Evolutionary conservation across 108 stramenopile genomes (phyloP).

Genomic region (Skeletonema potamos): DNA sequence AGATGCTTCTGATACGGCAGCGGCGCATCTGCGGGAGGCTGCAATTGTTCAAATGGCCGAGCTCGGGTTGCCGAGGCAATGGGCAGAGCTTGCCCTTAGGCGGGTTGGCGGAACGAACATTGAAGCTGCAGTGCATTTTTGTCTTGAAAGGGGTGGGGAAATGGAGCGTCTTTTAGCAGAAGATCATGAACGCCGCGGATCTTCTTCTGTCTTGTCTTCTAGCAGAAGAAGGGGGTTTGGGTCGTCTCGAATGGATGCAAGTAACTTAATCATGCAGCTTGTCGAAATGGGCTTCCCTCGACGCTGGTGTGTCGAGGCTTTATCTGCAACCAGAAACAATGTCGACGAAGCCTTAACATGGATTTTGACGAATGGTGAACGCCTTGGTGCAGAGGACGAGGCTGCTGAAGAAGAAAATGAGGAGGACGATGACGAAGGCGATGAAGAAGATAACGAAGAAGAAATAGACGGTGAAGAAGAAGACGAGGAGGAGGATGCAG

Average conservation of each 20-base stretch:
- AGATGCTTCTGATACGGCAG: slow-evolving; percentile 45
- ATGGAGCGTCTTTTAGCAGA: slow-evolving; percentile 91
- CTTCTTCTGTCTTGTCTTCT: slow-evolving; percentile 29
- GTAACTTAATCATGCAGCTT: slow-evolving; percentile 80
- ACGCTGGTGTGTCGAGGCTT: slow-evolving; percentile 90
- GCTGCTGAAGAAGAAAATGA: slow-evolving; percentile 71
- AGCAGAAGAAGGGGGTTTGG: slow-evolving; percentile 50
- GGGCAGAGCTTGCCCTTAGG: slow-evolving; percentile 87
- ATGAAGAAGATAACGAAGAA: slow-evolving; percentile 41
- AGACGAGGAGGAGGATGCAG: slow-evolving; percentile 36
- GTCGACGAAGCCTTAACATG: slow-evolving; percentile 96
- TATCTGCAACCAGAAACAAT: slow-evolving; percentile 89
- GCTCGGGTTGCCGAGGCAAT: slow-evolving; percentile 80
- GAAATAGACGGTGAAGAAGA: slow-evolving; percentile 65
- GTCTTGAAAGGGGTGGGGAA: slow-evolving; percentile 91
- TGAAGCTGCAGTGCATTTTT: slow-evolving; percentile 94
- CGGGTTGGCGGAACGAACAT: slow-evolving; percentile 88
- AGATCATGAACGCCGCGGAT: slow-evolving; percentile 58
- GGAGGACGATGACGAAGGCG: slow-evolving; percentile 49
- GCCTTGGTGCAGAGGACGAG: slow-evolving; percentile 75
- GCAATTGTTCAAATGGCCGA: slow-evolving; percentile 90
- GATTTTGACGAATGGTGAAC: slow-evolving; percentile 93
- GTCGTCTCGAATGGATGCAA: slow-evolving; percentile 39
- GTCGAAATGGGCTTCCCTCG: slow-evolving; percentile 97
- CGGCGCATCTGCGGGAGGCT: slow-evolving; percentile 72